A percentile compares a stretch with the other conserved stretches of the same genome.
These are phyloP conservation scores for Cucurbita moschata DNA, from an alignment of 306 rosid genomes.

Conservation along the genomic window DNA sequence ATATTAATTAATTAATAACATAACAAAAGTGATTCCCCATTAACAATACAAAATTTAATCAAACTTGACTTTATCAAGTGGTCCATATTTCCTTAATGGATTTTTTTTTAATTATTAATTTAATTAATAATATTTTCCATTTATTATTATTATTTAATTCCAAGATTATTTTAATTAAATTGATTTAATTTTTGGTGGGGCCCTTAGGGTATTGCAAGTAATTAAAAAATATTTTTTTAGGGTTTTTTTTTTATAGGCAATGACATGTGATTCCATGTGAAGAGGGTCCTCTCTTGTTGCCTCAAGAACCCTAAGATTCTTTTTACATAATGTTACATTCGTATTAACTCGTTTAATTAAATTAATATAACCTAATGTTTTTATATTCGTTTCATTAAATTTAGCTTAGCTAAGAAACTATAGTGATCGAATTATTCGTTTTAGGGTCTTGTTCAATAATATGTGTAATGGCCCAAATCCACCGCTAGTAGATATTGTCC, in stretches of 20 bases:
- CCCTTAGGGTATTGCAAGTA: slow-evolving; percentile 10
- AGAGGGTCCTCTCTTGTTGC: slow-evolving; percentile 40
- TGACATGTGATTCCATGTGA: slow-evolving; percentile 58
- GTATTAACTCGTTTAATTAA: neutral
- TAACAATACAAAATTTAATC: neutral
- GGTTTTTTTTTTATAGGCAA: slow-evolving; percentile 10
- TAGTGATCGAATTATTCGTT: neutral
- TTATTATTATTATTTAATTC: slow-evolving; percentile 18
- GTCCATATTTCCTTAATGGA: slow-evolving; percentile 25
- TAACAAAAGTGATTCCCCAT: neutral
- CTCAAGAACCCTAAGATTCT: slow-evolving; percentile 3
- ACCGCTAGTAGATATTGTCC: no score
- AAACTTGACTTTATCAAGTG: slow-evolving; percentile 18
- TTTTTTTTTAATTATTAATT: slow-evolving; percentile 6
- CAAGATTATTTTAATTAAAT: slow-evolving; percentile 19
- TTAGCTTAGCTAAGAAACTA: neutral
- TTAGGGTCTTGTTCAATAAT: neutral
- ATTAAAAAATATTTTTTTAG: slow-evolving; percentile 9
- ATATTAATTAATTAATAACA: neutral
- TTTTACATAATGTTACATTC: slow-evolving; percentile 8
- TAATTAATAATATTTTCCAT: neutral
- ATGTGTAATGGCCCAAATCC: no score
- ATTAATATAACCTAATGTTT: neutral
- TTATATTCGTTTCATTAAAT: neutral
- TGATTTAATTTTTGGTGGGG: slow-evolving; percentile 16